These are phyloP conservation scores for Auricularia sp. DNA, from an alignment of 768 basidiomycete species.

Conservation along the genomic window DNA sequence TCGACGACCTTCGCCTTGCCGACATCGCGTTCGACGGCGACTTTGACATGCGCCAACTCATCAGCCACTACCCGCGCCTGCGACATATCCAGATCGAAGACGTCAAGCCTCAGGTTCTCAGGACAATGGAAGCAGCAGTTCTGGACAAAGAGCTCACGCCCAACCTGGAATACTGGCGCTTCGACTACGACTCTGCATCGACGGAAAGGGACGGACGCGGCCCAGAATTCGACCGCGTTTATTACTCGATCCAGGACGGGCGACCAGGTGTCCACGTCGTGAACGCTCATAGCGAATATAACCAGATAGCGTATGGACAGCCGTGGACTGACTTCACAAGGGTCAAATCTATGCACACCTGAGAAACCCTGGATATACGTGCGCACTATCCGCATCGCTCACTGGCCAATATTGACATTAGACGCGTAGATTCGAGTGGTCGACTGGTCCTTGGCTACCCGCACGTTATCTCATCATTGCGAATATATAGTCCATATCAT, in stretches of 20 bases:
- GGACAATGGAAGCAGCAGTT: not conserved
- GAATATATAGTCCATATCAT: no score
- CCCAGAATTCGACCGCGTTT: not conserved
- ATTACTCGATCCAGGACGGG: not conserved
- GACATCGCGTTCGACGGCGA: not conserved
- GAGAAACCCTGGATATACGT: no score
- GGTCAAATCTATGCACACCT: no score
- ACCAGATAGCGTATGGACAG: not conserved
- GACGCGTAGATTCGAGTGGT: no score
- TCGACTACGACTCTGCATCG: not conserved
- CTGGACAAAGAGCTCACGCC: not conserved
- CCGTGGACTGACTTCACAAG: not conserved
- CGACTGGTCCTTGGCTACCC: no score
- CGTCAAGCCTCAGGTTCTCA: not conserved
- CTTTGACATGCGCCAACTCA: not conserved
- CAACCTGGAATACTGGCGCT: not conserved
- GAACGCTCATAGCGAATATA: not conserved
- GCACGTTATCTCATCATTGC: no score
- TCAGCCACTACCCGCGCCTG: not conserved
- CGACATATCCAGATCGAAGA: not conserved
- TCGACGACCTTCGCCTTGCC: not conserved
- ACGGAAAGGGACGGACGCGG: not conserved
- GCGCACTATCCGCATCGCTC: no score
- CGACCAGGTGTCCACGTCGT: not conserved
- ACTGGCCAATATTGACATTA: no score